phyloP scores from a whole-genome alignment of 441 rosid species.

The Eruca vesicaria region DNA sequence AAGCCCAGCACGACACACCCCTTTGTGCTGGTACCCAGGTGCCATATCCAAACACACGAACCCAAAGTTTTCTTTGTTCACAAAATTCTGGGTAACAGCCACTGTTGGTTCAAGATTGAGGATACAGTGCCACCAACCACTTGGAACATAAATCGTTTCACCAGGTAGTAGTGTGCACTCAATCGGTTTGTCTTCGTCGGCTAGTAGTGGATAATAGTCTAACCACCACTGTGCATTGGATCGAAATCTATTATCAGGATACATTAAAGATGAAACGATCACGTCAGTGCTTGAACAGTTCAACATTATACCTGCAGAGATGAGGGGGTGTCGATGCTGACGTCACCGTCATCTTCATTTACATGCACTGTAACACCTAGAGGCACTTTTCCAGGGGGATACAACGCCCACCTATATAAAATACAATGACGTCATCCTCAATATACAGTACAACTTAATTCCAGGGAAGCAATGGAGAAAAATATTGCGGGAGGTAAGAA shows the following conservation, averaged over 20 bases:
- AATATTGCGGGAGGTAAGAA: constrained; percentile 4
- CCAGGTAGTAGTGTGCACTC: constrained; percentile 95
- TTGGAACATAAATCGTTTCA: constrained; percentile 94
- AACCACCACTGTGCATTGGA: constrained; percentile 86
- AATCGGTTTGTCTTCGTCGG: constrained; percentile 91
- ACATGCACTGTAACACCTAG: constrained; percentile 96
- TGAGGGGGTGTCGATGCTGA: constrained; percentile 83
- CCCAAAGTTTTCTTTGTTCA: constrained; percentile 78
- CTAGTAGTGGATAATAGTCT: constrained; percentile 91
- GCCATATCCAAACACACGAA: constrained; percentile 96
- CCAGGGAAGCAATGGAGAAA: neutral
- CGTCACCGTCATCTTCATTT: constrained; percentile 94
- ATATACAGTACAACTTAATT: constrained; percentile 23
- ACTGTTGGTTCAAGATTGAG: constrained; percentile 87
- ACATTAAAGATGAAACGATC: constrained; percentile 19
- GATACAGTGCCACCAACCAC: constrained; percentile 99
- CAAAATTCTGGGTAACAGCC: constrained; percentile 96
- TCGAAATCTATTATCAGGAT: constrained; percentile 4
- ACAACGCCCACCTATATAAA: constrained; percentile 88
- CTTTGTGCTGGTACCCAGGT: constrained; percentile 95
- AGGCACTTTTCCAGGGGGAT: constrained; percentile 99
- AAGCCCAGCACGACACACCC: constrained; percentile 91
- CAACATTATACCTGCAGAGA: constrained; percentile 76
- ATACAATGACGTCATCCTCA: constrained; percentile 14
- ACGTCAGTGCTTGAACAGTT: constrained; percentile 12